These are phyloP conservation scores for Podospora pseudoanserina DNA, from an alignment of 495 filamentous ascomycete species.

Conservation along the genomic window DNA sequence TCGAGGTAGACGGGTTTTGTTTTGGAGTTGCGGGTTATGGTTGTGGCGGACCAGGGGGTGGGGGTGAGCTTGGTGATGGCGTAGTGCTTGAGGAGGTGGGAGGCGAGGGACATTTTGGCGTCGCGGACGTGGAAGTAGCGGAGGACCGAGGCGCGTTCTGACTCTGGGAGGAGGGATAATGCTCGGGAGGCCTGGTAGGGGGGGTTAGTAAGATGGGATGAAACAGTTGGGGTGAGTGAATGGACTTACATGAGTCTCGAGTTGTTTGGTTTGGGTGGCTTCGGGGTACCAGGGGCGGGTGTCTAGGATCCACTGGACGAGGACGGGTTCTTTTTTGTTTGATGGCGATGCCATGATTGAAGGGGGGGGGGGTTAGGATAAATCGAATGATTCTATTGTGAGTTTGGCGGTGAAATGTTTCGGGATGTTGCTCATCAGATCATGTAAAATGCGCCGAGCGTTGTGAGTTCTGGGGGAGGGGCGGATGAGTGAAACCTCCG, in stretches of 20 bases:
- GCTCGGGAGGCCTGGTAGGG: constrained; percentile 49
- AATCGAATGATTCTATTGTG: constrained; percentile 8
- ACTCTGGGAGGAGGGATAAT: constrained; percentile 52
- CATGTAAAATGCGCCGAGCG: not conserved
- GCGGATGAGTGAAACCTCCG: constrained; percentile 5
- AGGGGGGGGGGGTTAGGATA: not conserved
- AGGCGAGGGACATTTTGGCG: constrained; percentile 67
- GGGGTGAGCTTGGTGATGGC: constrained; percentile 57
- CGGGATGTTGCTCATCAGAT: constrained; percentile 6
- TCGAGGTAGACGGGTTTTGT: constrained; percentile 58
- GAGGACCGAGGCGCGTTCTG: constrained; percentile 50
- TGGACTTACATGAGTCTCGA: constrained; percentile 38
- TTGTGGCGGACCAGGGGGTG: constrained; percentile 63
- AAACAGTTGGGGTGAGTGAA: not conserved
- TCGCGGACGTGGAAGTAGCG: constrained; percentile 60
- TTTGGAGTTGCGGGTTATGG: constrained; percentile 54
- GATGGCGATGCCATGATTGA: constrained; percentile 13
- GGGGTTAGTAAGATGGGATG: not conserved
- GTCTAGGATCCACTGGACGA: constrained; percentile 48
- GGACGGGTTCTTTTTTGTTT: constrained; percentile 9
- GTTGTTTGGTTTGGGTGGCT: constrained; percentile 38
- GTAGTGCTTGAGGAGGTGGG: constrained; percentile 73
- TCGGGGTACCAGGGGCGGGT: constrained; percentile 43
- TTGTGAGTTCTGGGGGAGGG: not conserved
- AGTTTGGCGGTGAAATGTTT: constrained; percentile 2